Evolutionary conservation across 225 moss, liverwort and hornwort genomes (phyloP).

Genomic region (Straminergon stramineum): DNA sequence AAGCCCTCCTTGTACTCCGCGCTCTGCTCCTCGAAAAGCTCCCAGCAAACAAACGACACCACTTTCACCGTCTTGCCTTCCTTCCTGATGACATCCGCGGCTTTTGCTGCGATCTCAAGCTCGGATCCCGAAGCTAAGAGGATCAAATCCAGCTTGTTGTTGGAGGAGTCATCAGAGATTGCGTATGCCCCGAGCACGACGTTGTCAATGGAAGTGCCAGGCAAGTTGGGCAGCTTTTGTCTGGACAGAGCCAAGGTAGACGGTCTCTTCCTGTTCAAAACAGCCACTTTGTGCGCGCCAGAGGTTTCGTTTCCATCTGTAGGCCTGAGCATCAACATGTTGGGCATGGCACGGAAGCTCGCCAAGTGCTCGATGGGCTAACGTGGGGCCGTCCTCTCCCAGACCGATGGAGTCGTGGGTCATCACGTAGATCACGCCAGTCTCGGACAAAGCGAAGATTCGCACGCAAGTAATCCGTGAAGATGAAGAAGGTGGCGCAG

Average conservation of each 20-base stretch:
- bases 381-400: slow-evolving; percentile 84
- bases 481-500: slow-evolving; percentile 80
- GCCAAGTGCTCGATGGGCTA: slow-evolving; percentile 94
- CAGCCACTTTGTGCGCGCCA: slow-evolving; percentile 69
- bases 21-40: slow-evolving; percentile 84
- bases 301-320: slow-evolving; percentile 90
- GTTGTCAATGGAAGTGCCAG: slow-evolving; percentile 54
- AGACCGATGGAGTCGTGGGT: slow-evolving; percentile 75
- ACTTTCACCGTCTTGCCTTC: slow-evolving; percentile 13
- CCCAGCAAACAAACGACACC: slow-evolving; percentile 64
- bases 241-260: slow-evolving; percentile 63
- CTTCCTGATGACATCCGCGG: neutral
- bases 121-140: neutral
- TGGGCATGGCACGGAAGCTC: slow-evolving; percentile 89
- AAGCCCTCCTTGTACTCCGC: slow-evolving; percentile 5
- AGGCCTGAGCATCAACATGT: slow-evolving; percentile 71
- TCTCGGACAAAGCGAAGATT: slow-evolving; percentile 66
- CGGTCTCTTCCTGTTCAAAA: slow-evolving; percentile 67
- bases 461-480: slow-evolving; percentile 82
- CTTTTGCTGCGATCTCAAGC: neutral
- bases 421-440: slow-evolving; percentile 85
- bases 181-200: slow-evolving; percentile 49
- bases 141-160: neutral
- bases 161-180: slow-evolving; percentile 24
- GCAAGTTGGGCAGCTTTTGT: slow-evolving; percentile 59